Conservation (phyloP, 352 stramenopile genomes). For the Phytophthora chlamydospora region DNA sequence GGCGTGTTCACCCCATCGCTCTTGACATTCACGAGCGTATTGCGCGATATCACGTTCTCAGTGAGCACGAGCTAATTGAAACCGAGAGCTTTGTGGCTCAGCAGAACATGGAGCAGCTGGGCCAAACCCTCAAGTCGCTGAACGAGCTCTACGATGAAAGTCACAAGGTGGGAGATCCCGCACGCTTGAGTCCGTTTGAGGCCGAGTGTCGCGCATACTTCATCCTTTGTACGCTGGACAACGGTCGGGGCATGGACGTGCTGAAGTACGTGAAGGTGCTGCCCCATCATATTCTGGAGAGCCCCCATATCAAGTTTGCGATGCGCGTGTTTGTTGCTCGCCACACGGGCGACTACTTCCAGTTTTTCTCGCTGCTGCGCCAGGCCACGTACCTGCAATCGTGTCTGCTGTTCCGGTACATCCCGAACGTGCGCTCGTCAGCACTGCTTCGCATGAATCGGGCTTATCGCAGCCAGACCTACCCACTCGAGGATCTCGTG, state of each 20-base stretch:
- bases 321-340: conserved; percentile 88
- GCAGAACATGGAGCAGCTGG: conserved; percentile 91
- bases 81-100: conserved; percentile 83
- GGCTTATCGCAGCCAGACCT: conserved; percentile 71
- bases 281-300: conserved; percentile 58
- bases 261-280: conserved; percentile 89
- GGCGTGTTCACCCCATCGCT: conserved; percentile 91
- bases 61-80: conserved; percentile 93
- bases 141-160: conserved; percentile 91
- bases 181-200: conserved; percentile 82
- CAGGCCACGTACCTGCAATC: conserved; percentile 83
- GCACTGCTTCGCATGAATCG: conserved; percentile 84
- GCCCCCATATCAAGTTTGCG: conserved; percentile 83
- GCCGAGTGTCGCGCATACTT: conserved; percentile 87
- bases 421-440: conserved; percentile 74
- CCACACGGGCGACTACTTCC: conserved; percentile 83
- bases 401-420: conserved; percentile 84
- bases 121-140: conserved; percentile 87
- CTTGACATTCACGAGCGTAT: conserved; percentile 96
- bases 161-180: conserved; percentile 60
- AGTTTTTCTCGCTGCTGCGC: conserved; percentile 82
- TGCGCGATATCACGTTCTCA: conserved; percentile 94
- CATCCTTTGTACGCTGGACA: conserved; percentile 86
- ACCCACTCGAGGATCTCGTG: conserved; percentile 66
- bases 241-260: conserved; percentile 81